A percentile compares a stretch with the other conserved stretches of the same genome.
Conservation (phyloP, 2,329 filamentous ascomycete genomes). For the Macrophomina pseudophaseolina region DNA sequence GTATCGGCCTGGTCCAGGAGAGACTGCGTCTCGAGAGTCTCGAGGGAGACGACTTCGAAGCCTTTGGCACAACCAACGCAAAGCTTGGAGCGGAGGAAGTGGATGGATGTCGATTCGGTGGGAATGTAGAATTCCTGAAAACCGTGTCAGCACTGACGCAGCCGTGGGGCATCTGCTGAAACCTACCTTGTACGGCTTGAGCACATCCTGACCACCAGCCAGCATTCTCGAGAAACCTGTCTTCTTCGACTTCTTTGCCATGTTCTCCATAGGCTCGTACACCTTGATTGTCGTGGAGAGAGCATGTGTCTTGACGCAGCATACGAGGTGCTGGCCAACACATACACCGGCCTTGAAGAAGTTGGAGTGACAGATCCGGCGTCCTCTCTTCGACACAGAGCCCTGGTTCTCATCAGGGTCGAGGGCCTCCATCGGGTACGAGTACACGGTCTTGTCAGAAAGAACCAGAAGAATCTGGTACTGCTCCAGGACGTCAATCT, state of each 20-base stretch:
- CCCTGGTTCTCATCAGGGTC: slow-evolving; percentile 78
- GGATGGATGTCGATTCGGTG: slow-evolving; percentile 95
- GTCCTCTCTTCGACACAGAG: slow-evolving; percentile 79
- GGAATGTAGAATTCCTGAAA: slow-evolving; percentile 94
- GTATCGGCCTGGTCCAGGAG: slow-evolving; percentile 97
- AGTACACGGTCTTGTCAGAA: slow-evolving; percentile 89
- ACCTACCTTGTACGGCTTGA: slow-evolving; percentile 84
- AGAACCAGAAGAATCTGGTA: slow-evolving; percentile 90
- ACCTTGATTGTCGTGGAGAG: slow-evolving; percentile 97
- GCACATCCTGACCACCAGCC: slow-evolving; percentile 86
- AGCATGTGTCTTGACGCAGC: slow-evolving; percentile 92
- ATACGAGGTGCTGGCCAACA: slow-evolving; percentile 90
- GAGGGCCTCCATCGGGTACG: slow-evolving; percentile 84
- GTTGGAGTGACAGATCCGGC: slow-evolving; percentile 97
- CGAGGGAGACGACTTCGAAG: slow-evolving; percentile 94
- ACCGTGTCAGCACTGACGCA: not conserved
- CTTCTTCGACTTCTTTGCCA: slow-evolving; percentile 93
- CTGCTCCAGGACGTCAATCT: slow-evolving; percentile 95
- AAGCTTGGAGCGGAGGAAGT: slow-evolving; percentile 95
- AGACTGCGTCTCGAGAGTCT: slow-evolving; percentile 97
- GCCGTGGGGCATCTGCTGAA: not conserved
- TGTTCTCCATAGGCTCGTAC: slow-evolving; percentile 95
- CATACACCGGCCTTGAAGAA: slow-evolving; percentile 99
- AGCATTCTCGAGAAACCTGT: slow-evolving; percentile 97
- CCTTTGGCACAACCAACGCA: slow-evolving; percentile 95